Conservation (phyloP, 2,329 filamentous ascomycete genomes). For the Tolypocladium nubicola region DNA sequence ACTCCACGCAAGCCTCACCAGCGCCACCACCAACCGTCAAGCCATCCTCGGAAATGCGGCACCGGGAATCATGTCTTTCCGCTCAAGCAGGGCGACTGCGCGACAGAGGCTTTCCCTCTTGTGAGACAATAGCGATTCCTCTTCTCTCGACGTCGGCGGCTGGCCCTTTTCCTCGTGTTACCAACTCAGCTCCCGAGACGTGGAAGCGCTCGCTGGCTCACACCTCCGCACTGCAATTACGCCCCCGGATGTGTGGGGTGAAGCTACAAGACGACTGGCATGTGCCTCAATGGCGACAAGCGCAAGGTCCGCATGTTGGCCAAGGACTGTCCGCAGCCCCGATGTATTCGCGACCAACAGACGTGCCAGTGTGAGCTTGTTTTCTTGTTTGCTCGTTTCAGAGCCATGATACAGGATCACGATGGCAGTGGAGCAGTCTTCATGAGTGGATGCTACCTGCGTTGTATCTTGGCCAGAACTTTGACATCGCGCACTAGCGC, state of each 20-base stretch:
- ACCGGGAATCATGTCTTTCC: neutral
- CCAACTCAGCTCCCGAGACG: conserved; percentile 58
- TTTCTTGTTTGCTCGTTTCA: conserved; percentile 12
- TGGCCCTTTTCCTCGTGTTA: conserved; percentile 61
- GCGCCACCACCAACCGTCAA: neutral
- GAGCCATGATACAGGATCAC: conserved; percentile 77
- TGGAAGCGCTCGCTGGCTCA: conserved; percentile 64
- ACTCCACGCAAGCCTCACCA: neutral
- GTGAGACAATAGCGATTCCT: neutral
- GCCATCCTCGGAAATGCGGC: neutral
- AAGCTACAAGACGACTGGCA: conserved; percentile 73
- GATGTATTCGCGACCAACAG: neutral
- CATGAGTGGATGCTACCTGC: conserved; percentile 64
- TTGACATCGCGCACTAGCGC: conserved; percentile 73
- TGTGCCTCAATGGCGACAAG: conserved; percentile 66
- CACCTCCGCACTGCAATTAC: conserved; percentile 73
- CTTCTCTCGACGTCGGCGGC: conserved; percentile 5
- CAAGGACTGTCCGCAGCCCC: conserved; percentile 39
- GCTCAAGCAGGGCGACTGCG: neutral
- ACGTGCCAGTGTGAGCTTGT: neutral
- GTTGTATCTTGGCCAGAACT: conserved; percentile 73
- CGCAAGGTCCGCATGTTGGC: conserved; percentile 75
- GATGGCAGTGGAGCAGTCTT: conserved; percentile 74
- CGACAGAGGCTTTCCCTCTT: conserved; percentile 2
- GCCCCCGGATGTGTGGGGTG: conserved; percentile 65